phyloP scores from a whole-genome alignment of 257 asterid species.

The Solanum dulcamara region DNA sequence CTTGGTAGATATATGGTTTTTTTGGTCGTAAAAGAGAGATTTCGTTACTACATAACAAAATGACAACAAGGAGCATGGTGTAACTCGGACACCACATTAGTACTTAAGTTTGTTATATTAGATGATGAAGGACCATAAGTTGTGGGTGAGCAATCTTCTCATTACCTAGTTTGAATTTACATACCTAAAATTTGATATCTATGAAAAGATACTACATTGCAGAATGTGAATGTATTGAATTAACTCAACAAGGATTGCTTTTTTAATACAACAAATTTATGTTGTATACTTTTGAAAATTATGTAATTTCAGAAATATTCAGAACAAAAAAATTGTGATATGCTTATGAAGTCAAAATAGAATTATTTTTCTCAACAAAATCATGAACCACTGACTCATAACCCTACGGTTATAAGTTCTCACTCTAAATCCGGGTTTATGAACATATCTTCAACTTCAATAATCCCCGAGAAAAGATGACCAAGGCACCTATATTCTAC shows the following conservation, averaged over 20 bases:
- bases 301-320: not conserved
- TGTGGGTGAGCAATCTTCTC: not conserved
- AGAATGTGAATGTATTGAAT: not conserved
- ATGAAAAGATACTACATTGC: not conserved
- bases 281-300: not conserved
- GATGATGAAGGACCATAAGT: not conserved
- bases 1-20: not conserved
- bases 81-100: not conserved
- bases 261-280: not conserved
- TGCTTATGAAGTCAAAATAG: not conserved
- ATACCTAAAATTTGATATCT: not conserved
- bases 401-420: not conserved
- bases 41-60: not conserved
- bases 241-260: not conserved
- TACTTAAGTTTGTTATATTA: not conserved
- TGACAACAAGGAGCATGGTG: not conserved
- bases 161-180: not conserved
- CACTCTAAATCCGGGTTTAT: not conserved
- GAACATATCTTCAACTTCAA: not conserved
- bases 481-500: not conserved
- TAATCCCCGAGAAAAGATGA: not conserved
- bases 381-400: not conserved
- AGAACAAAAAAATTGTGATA: not conserved
- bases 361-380: not conserved
- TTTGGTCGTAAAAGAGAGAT: not conserved